Conservation (phyloP, 495 filamentous ascomycete species). For the Lasiosphaeris hirsuta region DNA sequence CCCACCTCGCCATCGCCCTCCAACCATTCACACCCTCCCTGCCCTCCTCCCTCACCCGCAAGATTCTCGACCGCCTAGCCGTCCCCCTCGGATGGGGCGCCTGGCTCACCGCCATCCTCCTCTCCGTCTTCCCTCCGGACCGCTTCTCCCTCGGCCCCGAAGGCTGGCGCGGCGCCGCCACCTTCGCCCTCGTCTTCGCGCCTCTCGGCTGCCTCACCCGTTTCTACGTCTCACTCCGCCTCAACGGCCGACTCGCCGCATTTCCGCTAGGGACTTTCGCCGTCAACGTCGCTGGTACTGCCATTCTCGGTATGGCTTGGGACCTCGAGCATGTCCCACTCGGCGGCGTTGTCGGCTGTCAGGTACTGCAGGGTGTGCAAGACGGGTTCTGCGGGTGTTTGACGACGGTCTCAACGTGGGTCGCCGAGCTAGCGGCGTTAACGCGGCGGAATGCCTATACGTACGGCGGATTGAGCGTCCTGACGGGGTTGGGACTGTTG, state of each 20-base stretch:
- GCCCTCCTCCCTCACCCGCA: conserved; percentile 53
- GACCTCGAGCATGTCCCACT: conserved; percentile 63
- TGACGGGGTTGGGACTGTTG: conserved; percentile 59
- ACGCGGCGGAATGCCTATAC: conserved; percentile 65
- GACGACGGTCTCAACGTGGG: conserved; percentile 94
- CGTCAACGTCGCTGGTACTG: conserved; percentile 77
- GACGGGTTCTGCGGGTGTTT: conserved; percentile 91
- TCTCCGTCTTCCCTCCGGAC: conserved; percentile 73
- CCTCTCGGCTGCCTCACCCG: conserved; percentile 74
- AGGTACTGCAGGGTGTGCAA: conserved; percentile 77
- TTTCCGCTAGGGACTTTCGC: conserved; percentile 90
- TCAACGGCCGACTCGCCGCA: conserved; percentile 61
- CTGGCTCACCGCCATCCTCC: conserved; percentile 77
- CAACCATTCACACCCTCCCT: conserved; percentile 55
- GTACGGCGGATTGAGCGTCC: conserved; percentile 69
- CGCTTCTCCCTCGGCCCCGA: conserved; percentile 44
- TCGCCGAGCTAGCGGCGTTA: conserved; percentile 70
- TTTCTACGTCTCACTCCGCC: conserved; percentile 64
- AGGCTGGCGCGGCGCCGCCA: conserved; percentile 68
- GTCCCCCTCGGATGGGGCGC: conserved; percentile 63
- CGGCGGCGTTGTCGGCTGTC: conserved; percentile 61
- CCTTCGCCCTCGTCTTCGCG: conserved; percentile 82
- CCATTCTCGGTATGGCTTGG: conserved; percentile 60
- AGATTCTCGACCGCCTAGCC: conserved; percentile 58
- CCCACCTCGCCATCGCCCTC: conserved; percentile 70